Evolutionary conservation across 495 filamentous ascomycete species (phyloP).

Genomic region (Cercophora sp.): DNA sequence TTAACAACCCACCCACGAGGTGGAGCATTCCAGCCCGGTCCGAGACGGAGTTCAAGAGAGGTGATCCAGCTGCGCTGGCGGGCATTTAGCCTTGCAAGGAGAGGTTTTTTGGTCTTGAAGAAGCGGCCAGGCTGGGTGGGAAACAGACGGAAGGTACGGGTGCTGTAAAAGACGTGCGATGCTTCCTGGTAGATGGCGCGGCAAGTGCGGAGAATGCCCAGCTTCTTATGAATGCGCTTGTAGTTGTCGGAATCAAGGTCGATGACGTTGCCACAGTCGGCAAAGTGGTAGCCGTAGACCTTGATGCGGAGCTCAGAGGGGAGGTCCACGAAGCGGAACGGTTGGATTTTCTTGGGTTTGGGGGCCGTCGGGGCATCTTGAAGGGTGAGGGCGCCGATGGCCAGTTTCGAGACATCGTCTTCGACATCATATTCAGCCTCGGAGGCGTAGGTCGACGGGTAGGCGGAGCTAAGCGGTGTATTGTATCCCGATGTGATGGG

Average conservation of each 20-base stretch:
- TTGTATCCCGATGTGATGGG: conserved; percentile 32
- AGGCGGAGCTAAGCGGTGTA: conserved; percentile 35
- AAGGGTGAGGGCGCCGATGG: conserved; percentile 32
- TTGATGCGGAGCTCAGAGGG: conserved; percentile 72
- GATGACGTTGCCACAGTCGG: conserved; percentile 49
- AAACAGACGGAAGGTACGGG: conserved; percentile 73
- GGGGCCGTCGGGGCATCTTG: conserved; percentile 14
- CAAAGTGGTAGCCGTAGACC: conserved; percentile 64
- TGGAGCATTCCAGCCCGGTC: conserved; percentile 74
- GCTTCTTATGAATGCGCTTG: conserved; percentile 50
- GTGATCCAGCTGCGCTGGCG: conserved; percentile 63
- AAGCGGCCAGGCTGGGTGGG: conserved; percentile 65
- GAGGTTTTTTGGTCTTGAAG: conserved; percentile 58
- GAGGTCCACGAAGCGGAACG: conserved; percentile 73
- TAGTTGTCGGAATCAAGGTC: conserved; percentile 69
- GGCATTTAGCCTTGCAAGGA: conserved; percentile 61
- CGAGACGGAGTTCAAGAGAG: conserved; percentile 71
- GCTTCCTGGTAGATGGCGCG: conserved; percentile 67
- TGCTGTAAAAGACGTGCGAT: conserved; percentile 68
- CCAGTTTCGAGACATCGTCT: conserved; percentile 28
- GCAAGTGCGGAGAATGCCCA: conserved; percentile 60
- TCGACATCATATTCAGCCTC: conserved; percentile 43
- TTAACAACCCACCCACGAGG: conserved; percentile 71
- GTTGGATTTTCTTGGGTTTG: conserved; percentile 21
- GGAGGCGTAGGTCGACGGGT: conserved; percentile 41